These are phyloP conservation scores for Rhodotorula taiwanensis DNA, from an alignment of 768 basidiomycete species.

Conservation along the genomic window DNA sequence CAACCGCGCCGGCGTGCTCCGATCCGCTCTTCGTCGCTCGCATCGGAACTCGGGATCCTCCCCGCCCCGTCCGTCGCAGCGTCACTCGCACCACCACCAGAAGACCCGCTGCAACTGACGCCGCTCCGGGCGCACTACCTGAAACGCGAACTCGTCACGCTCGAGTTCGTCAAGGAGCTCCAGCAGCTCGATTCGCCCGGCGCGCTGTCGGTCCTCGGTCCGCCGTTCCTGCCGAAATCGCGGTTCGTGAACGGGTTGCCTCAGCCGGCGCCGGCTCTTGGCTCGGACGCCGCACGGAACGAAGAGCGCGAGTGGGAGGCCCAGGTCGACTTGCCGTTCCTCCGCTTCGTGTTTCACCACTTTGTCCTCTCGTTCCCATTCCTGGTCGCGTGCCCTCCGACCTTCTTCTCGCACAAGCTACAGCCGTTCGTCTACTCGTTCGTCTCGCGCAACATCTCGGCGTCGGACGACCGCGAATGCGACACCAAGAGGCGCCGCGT, in stretches of 20 bases:
- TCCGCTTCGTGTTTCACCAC: conserved; percentile 81
- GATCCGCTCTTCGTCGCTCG: conserved; percentile 16
- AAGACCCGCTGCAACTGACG: conserved; percentile 50
- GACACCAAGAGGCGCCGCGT: conserved; percentile 62
- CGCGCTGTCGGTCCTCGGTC: conserved; percentile 76
- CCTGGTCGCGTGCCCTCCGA: conserved; percentile 74
- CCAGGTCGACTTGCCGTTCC: conserved; percentile 65
- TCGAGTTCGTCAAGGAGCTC: conserved; percentile 78
- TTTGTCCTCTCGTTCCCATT: conserved; percentile 94
- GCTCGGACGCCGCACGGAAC: not conserved
- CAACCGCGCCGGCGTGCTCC: not conserved
- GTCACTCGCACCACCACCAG: conserved; percentile 6
- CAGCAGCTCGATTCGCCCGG: conserved; percentile 52
- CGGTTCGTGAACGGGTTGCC: conserved; percentile 52
- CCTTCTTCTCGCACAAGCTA: conserved; percentile 89
- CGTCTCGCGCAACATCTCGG: conserved; percentile 67
- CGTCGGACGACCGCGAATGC: conserved; percentile 52
- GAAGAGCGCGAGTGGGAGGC: conserved; percentile 26
- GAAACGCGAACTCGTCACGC: conserved; percentile 85
- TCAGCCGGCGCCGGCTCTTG: not conserved
- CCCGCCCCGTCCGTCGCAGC: conserved; percentile 22
- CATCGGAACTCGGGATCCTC: conserved; percentile 24
- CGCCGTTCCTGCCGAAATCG: conserved; percentile 64
- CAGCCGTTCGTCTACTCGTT: conserved; percentile 86
- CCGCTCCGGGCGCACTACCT: conserved; percentile 94